phyloP scores from a whole-genome alignment of 352 stramenopile species.

The Phytophthora fragariae region DNA sequence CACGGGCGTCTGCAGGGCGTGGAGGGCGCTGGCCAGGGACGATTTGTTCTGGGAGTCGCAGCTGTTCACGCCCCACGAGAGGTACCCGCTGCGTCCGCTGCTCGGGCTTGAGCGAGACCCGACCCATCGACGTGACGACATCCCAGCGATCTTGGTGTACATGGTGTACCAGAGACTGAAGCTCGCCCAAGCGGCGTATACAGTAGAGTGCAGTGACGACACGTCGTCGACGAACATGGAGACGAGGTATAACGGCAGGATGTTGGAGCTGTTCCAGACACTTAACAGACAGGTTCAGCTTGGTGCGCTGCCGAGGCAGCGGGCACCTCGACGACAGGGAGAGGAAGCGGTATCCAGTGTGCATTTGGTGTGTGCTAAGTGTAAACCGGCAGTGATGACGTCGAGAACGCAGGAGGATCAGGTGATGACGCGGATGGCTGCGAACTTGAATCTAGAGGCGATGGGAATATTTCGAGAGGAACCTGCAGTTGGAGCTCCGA shows the following conservation, averaged over 20 bases:
- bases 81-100: slow-evolving; percentile 68
- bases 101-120: slow-evolving; percentile 48
- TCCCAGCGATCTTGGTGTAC: slow-evolving; percentile 79
- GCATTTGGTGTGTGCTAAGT: slow-evolving; percentile 36
- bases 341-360: slow-evolving; percentile 30
- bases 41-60: slow-evolving; percentile 77
- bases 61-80: slow-evolving; percentile 64
- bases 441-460: slow-evolving; percentile 21
- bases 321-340: neutral
- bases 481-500: neutral
- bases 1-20: slow-evolving; percentile 63
- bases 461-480: slow-evolving; percentile 5
- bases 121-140: slow-evolving; percentile 12
- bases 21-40: slow-evolving; percentile 58
- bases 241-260: slow-evolving; percentile 27
- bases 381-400: slow-evolving; percentile 1
- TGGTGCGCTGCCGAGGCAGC: slow-evolving; percentile 9
- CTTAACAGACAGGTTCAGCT: slow-evolving; percentile 21
- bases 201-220: neutral
- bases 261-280: slow-evolving; percentile 30
- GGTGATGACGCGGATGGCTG: slow-evolving; percentile 21
- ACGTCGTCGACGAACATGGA: neutral
- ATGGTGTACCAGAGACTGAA: slow-evolving; percentile 73
- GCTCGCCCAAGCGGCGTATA: slow-evolving; percentile 36
- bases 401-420: slow-evolving; percentile 15